Evolutionary conservation across 176 grass and related monocot genomes (phyloP).

Genomic region (Oryza brachyantha): DNA sequence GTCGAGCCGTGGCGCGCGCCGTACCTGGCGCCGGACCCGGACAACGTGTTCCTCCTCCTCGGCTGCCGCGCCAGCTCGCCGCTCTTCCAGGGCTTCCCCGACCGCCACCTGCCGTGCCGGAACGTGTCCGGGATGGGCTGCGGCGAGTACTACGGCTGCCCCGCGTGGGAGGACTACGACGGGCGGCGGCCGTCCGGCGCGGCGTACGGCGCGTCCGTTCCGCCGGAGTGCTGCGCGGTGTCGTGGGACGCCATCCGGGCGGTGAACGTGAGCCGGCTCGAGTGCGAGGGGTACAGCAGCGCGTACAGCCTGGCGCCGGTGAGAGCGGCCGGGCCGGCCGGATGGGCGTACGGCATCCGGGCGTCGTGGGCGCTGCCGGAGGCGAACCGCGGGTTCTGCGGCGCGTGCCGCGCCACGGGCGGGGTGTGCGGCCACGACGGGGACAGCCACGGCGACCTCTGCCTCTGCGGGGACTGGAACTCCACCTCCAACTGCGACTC

Average conservation of each 20-base stretch:
- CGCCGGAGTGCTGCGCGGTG: constrained; percentile 84
- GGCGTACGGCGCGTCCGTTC: constrained; percentile 45
- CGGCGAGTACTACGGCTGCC: constrained; percentile 73
- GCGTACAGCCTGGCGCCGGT: constrained; percentile 88
- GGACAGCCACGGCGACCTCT: constrained; percentile 63
- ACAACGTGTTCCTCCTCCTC: constrained; percentile 96
- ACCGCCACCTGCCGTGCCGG: constrained; percentile 72
- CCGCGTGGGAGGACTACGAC: constrained; percentile 62
- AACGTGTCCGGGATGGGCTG: constrained; percentile 87
- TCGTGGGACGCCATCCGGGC: constrained; percentile 57
- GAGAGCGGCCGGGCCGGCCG: constrained; percentile 41
- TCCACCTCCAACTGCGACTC: constrained; percentile 95
- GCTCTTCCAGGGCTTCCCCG: constrained; percentile 94
- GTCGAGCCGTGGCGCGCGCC: constrained; percentile 74
- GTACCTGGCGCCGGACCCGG: constrained; percentile 64
- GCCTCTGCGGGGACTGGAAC: constrained; percentile 80
- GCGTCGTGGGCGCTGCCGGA: constrained; percentile 58
- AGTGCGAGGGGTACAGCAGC: constrained; percentile 97
- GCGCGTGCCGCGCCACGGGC: constrained; percentile 77
- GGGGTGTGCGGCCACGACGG: constrained; percentile 78
- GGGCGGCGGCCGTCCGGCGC: not conserved
- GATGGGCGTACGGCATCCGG: constrained; percentile 81
- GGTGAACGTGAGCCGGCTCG: constrained; percentile 73
- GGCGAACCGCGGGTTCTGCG: constrained; percentile 80
- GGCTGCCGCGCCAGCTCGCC: constrained; percentile 73